These are phyloP conservation scores for Fomitopsis pulvina DNA, from an alignment of 768 basidiomycete species.

Conservation along the genomic window DNA sequence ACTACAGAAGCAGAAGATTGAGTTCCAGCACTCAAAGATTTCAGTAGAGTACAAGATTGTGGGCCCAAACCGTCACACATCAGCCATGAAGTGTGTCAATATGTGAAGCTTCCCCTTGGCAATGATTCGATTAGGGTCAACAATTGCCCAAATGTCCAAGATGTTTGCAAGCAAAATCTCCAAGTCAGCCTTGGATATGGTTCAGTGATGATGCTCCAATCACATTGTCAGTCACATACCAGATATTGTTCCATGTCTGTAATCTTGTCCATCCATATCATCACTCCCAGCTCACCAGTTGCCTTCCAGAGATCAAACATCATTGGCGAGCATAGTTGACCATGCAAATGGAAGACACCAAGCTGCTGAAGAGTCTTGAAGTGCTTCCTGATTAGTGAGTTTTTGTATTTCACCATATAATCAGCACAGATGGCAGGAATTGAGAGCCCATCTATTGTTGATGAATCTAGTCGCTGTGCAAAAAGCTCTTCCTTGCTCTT, in stretches of 20 bases:
- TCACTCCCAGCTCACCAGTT: slow-evolving; percentile 8
- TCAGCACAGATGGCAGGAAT: slow-evolving; percentile 28
- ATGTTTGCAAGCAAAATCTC: slow-evolving; percentile 11
- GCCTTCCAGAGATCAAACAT: slow-evolving; percentile 10
- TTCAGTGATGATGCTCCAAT: background rate
- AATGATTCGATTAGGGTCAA: slow-evolving; percentile 12
- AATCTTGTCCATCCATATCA: slow-evolving; percentile 12
- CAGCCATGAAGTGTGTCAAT: slow-evolving; percentile 10
- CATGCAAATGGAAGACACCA: slow-evolving; percentile 28
- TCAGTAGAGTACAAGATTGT: slow-evolving; percentile 30
- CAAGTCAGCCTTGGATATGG: slow-evolving; percentile 9
- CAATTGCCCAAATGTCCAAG: slow-evolving; percentile 9
- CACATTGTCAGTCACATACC: slow-evolving; percentile 1
- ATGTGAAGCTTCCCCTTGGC: slow-evolving; percentile 16
- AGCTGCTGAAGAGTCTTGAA: slow-evolving; percentile 34
- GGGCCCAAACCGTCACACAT: slow-evolving; percentile 26
- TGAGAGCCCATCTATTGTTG: slow-evolving; percentile 21
- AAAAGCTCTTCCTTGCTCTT: slow-evolving; percentile 26
- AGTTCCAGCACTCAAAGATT: slow-evolving; percentile 36
- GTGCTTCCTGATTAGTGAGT: slow-evolving; percentile 36
- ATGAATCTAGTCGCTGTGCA: slow-evolving; percentile 25
- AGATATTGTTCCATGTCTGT: slow-evolving; percentile 8
- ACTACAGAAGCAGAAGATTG: slow-evolving; percentile 33
- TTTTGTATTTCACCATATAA: slow-evolving; percentile 39
- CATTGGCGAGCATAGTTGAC: slow-evolving; percentile 1